Base-by-base conservation (phyloP, 148 eudicot species). In the Silene latifolia region DNA sequence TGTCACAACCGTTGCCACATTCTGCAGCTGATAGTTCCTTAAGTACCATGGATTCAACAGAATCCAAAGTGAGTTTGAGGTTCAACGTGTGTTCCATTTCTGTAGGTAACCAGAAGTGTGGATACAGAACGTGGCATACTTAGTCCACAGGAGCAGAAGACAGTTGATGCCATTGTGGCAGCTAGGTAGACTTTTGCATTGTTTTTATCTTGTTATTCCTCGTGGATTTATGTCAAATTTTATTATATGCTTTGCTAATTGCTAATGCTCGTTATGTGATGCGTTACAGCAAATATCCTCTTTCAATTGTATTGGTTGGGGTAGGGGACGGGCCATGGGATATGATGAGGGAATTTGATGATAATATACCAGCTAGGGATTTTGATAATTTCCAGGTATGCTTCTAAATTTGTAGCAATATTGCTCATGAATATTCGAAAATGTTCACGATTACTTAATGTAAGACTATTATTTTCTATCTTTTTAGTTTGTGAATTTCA, bases 291-390 rank as follows among this genome's bases (percentile, higher is more conserved):
- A 89, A 95, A 75, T 84, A 89, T 68, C 98, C 99, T 62, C 87
- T 95, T 53, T 95, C 99, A 63, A 92, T 95, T 79, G 81, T 95
- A 75, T 80, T 95, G 79, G 99, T 95, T 76, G 99, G 99, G 74
- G 99, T 95, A 51, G 99, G 98, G 74, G 99, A 95, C 86, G 99
- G 99, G 21, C 98, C 99, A 8, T 95, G 98, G 99, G 99, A 95
- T 80, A 92, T 83, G 93, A 95, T 95, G 99, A 88, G 80, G 82
- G 98, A 95, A 75, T 95, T 95, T 74, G 99, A 92, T 71, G 99
- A 92, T 82, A 95, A 95, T 71, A 92, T 95, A 64, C 97, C 98
- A 73, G 88, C 98, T 25, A 86, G 99, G 21, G 92, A 85, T 75
- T 95, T 95, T 35, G 99, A 95, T 79, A 95, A 95, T 83, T 95